Evolutionary conservation across 2,329 filamentous ascomycete species (phyloP).

Genomic region (Fusarium denticulatum): DNA sequence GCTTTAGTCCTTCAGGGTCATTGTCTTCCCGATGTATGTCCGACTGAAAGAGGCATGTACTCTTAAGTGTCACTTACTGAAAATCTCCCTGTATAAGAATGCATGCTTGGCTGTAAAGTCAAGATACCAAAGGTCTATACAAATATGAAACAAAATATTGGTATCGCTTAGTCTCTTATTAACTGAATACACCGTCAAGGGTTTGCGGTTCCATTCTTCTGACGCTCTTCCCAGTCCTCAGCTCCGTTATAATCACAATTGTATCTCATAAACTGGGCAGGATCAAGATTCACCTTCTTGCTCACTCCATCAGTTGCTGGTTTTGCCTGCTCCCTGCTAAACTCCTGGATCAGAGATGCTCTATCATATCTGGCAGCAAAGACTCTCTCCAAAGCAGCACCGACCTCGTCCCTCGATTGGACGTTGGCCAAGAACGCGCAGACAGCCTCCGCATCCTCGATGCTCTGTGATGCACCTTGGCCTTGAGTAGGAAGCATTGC

Average conservation of each 20-base stretch:
- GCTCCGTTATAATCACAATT: constrained; percentile 37
- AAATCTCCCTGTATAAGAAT: fast-evolving
- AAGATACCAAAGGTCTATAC: not conserved
- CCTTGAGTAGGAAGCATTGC: constrained; percentile 17
- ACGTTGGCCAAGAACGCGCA: not conserved
- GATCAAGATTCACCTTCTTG: constrained; percentile 32
- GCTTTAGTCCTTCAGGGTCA: no score
- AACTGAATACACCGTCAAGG: not conserved
- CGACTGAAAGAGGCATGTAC: not conserved
- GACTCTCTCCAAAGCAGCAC: not conserved
- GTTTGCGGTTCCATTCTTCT: constrained; percentile 6
- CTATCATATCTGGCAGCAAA: constrained; percentile 23
- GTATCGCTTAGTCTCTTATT: not conserved
- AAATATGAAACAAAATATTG: not conserved
- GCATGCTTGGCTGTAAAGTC: fast-evolving
- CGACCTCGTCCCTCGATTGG: not conserved
- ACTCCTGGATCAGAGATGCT: constrained; percentile 33
- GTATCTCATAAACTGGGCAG: constrained; percentile 35
- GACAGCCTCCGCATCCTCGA: constrained; percentile 11
- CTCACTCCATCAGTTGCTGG: constrained; percentile 27
- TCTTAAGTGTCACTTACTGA: not conserved
- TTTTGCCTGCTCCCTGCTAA: constrained; percentile 34
- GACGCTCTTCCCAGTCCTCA: constrained; percentile 31
- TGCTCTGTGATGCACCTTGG: constrained; percentile 12
- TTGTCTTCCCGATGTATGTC: not conserved